A percentile compares a stretch with the other conserved stretches of the same genome.
phyloP scores from a whole-genome alignment of 805 yeast species.

The Kluyveromyces nonfermentans region DNA sequence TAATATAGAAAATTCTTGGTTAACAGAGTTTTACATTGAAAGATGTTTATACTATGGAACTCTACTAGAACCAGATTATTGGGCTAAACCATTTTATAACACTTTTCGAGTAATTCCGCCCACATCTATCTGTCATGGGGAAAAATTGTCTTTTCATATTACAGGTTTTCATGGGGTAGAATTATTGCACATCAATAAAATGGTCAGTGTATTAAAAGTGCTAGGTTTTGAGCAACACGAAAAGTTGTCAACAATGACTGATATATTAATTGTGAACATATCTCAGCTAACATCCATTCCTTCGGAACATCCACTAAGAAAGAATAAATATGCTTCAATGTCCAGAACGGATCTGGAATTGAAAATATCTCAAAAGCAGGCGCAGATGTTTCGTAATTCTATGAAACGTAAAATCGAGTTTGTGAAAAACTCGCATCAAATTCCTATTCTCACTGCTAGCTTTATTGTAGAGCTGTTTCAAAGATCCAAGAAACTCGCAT shows the following conservation, averaged over 20 bases:
- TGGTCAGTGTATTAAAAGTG: constrained; percentile 44
- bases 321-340: constrained; percentile 23
- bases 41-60: constrained; percentile 52
- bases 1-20: constrained; percentile 5
- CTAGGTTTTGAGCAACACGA: constrained; percentile 18
- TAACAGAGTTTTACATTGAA: constrained; percentile 79
- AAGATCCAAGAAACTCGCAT: constrained; percentile 4
- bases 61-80: constrained; percentile 40
- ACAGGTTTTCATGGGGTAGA: constrained; percentile 78
- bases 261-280: constrained; percentile 23
- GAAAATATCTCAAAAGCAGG: constrained; percentile 9
- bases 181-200: constrained; percentile 55
- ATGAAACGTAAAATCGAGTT: constrained; percentile 28
- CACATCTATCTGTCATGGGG: constrained; percentile 10
- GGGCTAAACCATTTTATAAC: constrained; percentile 49
- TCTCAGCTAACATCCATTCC: constrained; percentile 23
- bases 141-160: constrained; percentile 20
- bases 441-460: constrained; percentile 27
- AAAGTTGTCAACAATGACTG: constrained; percentile 23
- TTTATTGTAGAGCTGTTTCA: constrained; percentile 21
- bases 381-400: constrained; percentile 24
- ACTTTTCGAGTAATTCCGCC: constrained; percentile 26
- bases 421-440: constrained; percentile 20
- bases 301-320: constrained; percentile 19
- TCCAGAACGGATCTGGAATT: constrained; percentile 11